Evolutionary conservation across 306 rosid genomes (phyloP), one percentile per base, ranked within the genome.

Genomic region (Cucurbita argyrosperma): DNA sequence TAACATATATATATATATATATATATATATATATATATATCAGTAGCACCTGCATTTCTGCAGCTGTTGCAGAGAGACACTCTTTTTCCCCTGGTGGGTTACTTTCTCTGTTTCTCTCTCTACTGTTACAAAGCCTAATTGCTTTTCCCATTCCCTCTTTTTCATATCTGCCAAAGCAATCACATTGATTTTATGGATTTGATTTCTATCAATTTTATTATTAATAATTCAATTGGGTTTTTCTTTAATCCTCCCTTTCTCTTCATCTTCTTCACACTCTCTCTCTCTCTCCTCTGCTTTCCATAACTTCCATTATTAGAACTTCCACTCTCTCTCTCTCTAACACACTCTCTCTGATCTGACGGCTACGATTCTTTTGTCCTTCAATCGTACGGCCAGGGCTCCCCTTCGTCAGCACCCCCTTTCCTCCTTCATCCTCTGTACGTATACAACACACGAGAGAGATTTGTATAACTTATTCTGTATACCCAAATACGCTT

Each of bases 361-460:
- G 78, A 87, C 96, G 98, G 88, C 86, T 77, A 57, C 82, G 85
- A 85, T 94, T 90, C 84, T 79, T 81, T 83, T 83, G 78, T 82
- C 81, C 83, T 71, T 78, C 80, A 84, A 82, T 87, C 90, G 88
- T 84, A 87, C 96, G 90, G 78, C 85, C 61, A 84, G 83, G 84
- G 77, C 74, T 77, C 77, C 62, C 61, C 85, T 80, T 82, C 84
- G 50, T 82, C 88, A 79, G 90, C 86, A 38, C 54, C 76, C 78
- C 23, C 9, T 38, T 54, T 55, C 54, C 76, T 79, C 23, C 9
- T 38, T 54, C 60, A 47, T 81, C 79, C 74, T 83, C 86, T 74
- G 71, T 79, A 90, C 98, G 96, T 86, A 87, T 18, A 74, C 57
- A 26, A 46, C 54, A 49, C 69, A 50, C 50, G 45, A 60, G 23